phyloP scores from a whole-genome alignment of 73 alveolate species.

The Tetrahymena borealis region DNA sequence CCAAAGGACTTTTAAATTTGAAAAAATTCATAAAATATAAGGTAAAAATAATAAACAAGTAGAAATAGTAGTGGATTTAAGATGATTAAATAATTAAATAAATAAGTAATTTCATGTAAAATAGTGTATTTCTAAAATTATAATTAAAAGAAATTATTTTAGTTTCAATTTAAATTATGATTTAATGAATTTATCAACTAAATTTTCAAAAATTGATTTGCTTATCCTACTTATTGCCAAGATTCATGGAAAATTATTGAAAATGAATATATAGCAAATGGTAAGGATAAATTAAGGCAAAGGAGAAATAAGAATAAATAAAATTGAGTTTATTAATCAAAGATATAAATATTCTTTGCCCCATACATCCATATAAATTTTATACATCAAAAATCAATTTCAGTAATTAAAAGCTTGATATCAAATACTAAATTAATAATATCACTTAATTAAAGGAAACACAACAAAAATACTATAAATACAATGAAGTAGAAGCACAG shows the following conservation, averaged over 20 bases:
- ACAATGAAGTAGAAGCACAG: background rate
- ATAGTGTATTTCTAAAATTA: too few species aligned
- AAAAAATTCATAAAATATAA: background rate
- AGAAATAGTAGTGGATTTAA: too few species aligned
- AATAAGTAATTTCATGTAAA: too few species aligned
- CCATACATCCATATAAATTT: background rate
- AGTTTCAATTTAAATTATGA: too few species aligned
- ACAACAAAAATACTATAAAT: background rate
- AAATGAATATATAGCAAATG: background rate
- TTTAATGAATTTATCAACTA: too few species aligned
- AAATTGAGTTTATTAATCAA: background rate
- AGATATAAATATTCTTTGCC: background rate
- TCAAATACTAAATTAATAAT: background rate
- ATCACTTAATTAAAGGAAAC: background rate
- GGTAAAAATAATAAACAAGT: background rate
- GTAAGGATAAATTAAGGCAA: background rate
- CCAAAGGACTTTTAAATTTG: background rate
- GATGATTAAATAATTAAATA: too few species aligned
- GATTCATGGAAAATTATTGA: background rate
- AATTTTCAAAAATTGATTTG: background rate
- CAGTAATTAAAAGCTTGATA: background rate
- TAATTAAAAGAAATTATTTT: too few species aligned
- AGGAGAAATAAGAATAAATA: background rate
- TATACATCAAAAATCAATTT: background rate
- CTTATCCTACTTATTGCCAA: background rate